Base-by-base conservation (phyloP, 345 rosid species). In the Arabidopsis suecica region DNA sequence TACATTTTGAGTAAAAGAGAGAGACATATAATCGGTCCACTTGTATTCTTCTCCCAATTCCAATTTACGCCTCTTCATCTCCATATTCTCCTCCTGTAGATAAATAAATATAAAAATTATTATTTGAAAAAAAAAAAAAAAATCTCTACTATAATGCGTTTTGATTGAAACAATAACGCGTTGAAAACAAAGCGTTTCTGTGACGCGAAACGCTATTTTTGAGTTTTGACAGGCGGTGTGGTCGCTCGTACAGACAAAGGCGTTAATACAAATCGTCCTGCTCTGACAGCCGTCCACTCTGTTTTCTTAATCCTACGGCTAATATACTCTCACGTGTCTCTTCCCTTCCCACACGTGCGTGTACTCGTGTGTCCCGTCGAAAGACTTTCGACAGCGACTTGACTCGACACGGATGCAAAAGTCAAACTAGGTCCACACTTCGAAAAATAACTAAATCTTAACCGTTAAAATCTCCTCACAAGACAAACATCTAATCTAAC, bases 1-100 rank as follows among this genome's bases (percentile, higher is more conserved):
- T 70, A 90, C 99, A 79, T 92, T 89, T 75, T 95, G 99, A 74
- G 99, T 95, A 79, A 95, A 95, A 16, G 87, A 79, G 85, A 92
- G 74, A 60, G 96, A 92, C 85, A 85, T 81, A 78, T 95, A 92
- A 83, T 90, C 96, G 13, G 79, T 84, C 98, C 99, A 95, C 69
- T 64, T 69, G 49, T 82, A 89, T 11, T 79, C 93, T 62, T 79
- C 86, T 49, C 72, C 60, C 1, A 71, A 84, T 40, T 82, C 84
- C 10, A 41, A 62, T 83, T 88, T 95, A 70, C 78, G 81, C 83
- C 65, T 83, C 91, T 90, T 90, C 84, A 92, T 58, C 61, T 87
- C 89, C 89, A 85, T 82, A 79, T 95, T 95, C 75, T 95, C 99
- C 62, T 89, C 97, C 99, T 95, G 32, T n/a, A 76, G 2, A 44